Base-by-base conservation (phyloP, 1,284 basidiomycete species). In the Polyporus tsugae region DNA sequence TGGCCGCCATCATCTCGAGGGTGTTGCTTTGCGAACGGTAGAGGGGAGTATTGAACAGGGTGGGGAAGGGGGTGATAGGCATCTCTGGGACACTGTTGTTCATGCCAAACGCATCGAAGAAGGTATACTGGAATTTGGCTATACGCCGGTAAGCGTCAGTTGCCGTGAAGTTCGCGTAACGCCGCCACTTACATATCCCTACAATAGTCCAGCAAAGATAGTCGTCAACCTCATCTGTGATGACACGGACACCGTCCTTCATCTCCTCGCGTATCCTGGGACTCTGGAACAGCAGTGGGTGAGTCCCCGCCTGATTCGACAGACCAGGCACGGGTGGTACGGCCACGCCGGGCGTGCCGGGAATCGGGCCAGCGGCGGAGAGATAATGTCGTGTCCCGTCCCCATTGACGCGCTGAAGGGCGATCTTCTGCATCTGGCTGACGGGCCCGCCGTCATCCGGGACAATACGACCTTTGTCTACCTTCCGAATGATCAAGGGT, bases 201-300 rank as follows among this genome's bases (percentile, higher is more conserved):
- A 96, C 95, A 73, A 98, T 96, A 10, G 95, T 96, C 96, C 96
- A 98, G 76, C 95, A 95, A 68, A 97, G 86, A 82, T 95, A 96
- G 78, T 98, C 96, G 76, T 97, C 95, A 15, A 98, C 95, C 79
- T 95, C 93, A 75, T 96, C 95, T 29, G 88, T 89, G 62, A 91
- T 86, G 38, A 87, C 80, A 60, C 87, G 87, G 53, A 87, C 84
- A 19, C 91, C 90, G 72, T 94, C 91, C 77, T 92, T 92, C 65
- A 89, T 79, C 75, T 94, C 92, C 68, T 93, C 91, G 44, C 89
- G 86, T 19, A 92, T 85, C 60, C 92, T 87, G 62, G 93, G 91
- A 6, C 89, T 84, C 77, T 91, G 89, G 80, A 94, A 95, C 57
- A 93, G 83, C 41, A 95, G 80, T 29, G 92, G 89, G 75, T 95